Evolutionary conservation across 441 rosid species (phyloP), one percentile per base, ranked within the genome.

Genomic region (Geranium incanum): DNA sequence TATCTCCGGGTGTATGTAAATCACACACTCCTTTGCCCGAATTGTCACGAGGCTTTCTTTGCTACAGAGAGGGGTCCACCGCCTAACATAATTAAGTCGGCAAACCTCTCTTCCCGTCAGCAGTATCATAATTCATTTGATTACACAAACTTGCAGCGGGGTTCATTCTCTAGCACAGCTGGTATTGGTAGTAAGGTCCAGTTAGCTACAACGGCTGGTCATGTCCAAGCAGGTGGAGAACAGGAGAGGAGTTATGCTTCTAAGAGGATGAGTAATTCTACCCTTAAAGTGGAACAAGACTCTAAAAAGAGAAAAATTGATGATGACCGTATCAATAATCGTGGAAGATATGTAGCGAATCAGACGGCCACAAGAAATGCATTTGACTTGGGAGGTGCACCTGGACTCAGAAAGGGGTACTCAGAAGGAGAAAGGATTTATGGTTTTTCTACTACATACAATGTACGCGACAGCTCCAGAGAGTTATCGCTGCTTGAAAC

Each of bases 21-120:
- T 79, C 89, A 88, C 55, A 93, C 82, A 36, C 86, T 95, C 72
- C 82, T 88, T 12, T 95, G 99, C 78, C 96, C 90, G 3, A 84
- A 81, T 70, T 95, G 98, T 73, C 83, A 68, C 18, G 78, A 79
- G 82, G 86, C 89, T 23, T 93, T 95, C 69, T 63, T 75, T 65
- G 99, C 98, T 64, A 62, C 70, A 0, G 99, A 95, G 81, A 88
- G 48, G 72, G 74, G 81, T 39, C 95, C 91, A 0, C 87, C 89
- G 36, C 89, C 97, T 52, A 81, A 70, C 74, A 60, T 88, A 38
- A 69, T 81, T 37, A 80, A 77, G 48, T 70, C 70, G 69, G 80
- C 88, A 89, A 84, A 74, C 84, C 75, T 77, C 78, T 75, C 80
- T 63, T 39, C 43, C 43, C 43, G 43, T 4, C 87, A 75, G 75